Evolutionary conservation across 2,329 filamentous ascomycete genomes (phyloP), one percentile per base, ranked within the genome.

Genomic region (Colletotrichum sp.): DNA sequence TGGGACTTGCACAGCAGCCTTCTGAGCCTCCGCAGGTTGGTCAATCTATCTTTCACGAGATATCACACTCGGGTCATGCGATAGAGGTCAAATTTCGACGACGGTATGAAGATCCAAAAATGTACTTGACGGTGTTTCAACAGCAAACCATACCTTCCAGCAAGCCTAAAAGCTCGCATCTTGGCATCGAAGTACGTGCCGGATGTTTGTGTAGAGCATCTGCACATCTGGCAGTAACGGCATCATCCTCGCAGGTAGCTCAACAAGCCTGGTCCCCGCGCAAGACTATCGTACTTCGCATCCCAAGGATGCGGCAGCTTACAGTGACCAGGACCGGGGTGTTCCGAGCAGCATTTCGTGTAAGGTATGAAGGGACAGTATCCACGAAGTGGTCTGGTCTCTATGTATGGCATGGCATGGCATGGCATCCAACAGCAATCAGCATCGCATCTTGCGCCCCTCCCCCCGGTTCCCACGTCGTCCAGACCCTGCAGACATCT

Each of bases 401-500:
- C 18, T 49, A 21, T 21, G 44, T 49, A 49, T 49, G 44, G 44
- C 44, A 44, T n/a, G 39, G 39, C 39, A 49, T 49, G 30, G 49
- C 65, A 57, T 68, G 49, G 52, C 66, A 71, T 34, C 68, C 68
- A 71, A 49, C 62, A 66, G 72, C 60, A 75, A 72, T 36, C 55
- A 72, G 30, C 62, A 72, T 39, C 34, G 36, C 68, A 55, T 64
- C 68, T 62, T 64, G 65, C 30, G 63, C 44, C 36, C 60, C 69
- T 30, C 26, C 21, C 69, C 72, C 73, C 52, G 62, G 73, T 59
- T 66, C 65, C 59, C 68, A 72, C 34, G 65, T 70, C 73, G 73
- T 76, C 39, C 68, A 72, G 76, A 76, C 76, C 76, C 76, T 77
- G 76, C 76, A 77, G 76, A 70, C 65, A 76, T 73, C 64, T 72